Evolutionary conservation across 2,329 filamentous ascomycete species (phyloP).

Genomic region (Fusarium fracticaudum): DNA sequence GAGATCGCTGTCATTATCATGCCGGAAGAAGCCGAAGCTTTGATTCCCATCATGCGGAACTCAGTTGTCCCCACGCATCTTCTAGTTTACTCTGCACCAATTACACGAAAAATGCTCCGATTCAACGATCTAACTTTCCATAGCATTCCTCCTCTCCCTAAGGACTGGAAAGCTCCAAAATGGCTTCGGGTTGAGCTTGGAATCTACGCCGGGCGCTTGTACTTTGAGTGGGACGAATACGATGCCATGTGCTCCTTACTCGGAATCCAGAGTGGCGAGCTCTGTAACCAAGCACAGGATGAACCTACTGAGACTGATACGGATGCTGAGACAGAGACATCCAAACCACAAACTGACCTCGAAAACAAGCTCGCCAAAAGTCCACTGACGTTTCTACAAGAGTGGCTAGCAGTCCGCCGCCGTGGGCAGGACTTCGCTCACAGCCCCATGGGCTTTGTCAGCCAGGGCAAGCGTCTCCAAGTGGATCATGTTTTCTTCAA

Average conservation of each 20-base stretch:
- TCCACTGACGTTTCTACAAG: slow-evolving; percentile 60
- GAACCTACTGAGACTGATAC: neutral
- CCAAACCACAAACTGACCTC: neutral
- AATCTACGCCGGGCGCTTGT: slow-evolving; percentile 68
- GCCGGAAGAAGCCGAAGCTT: slow-evolving; percentile 67
- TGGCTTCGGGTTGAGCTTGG: slow-evolving; percentile 69
- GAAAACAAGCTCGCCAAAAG: slow-evolving; percentile 31
- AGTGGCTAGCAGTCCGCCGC: slow-evolving; percentile 65
- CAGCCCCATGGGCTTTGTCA: slow-evolving; percentile 68
- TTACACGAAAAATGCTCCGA: slow-evolving; percentile 59
- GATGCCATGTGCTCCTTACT: slow-evolving; percentile 46
- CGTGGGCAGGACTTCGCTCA: slow-evolving; percentile 66
- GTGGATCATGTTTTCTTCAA: slow-evolving; percentile 63
- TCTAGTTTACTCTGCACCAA: slow-evolving; percentile 65
- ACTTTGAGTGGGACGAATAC: slow-evolving; percentile 64
- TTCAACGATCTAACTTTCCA: slow-evolving; percentile 67
- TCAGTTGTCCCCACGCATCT: slow-evolving; percentile 45
- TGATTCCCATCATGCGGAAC: slow-evolving; percentile 57
- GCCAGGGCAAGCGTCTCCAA: slow-evolving; percentile 59
- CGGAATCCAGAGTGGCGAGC: slow-evolving; percentile 34
- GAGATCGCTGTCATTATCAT: slow-evolving; percentile 65
- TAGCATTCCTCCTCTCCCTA: slow-evolving; percentile 59
- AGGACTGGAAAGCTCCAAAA: slow-evolving; percentile 54
- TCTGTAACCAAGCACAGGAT: neutral
- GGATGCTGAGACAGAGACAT: neutral